Base-by-base conservation (phyloP, 768 basidiomycete species). In the Rubroboletus pulcherrimus region DNA sequence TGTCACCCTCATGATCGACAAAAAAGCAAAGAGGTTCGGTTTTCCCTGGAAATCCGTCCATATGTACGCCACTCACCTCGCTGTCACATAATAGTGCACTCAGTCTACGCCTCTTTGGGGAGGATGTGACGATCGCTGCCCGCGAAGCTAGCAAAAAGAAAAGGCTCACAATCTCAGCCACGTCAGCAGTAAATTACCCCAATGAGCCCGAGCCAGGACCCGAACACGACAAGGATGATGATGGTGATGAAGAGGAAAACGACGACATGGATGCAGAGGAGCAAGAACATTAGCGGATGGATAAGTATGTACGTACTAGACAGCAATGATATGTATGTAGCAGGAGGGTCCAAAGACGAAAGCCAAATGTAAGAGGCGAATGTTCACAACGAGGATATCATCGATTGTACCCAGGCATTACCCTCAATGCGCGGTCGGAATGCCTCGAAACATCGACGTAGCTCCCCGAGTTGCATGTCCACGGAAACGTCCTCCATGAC, bases 1-100 rank as follows among this genome's bases (percentile, higher is more conserved):
- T 0, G 68, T 96, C 50, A 84, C 88, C 0, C 77, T 98, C 55
- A 93, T 98, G 93, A 85, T 97, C 51, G 94, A 98, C 73, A 99
- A 98, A 72, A 90, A 90, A 66, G 91, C 93, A 26, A 98, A 98
- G 74, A 92, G 89, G 95, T 93, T 42, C 11, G 76, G 40, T 7
- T 68, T 33, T 34, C 10, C 17, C 15, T 12, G 15, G 19, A 5
- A 10, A 30, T 9, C 17, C 3, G 33, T n/a, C 21, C 9, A 35
- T 9, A 5, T 33, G 2, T 10, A 5, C 37, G 42, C 11, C 12
- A 19, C 40, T 49, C 34, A 56, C 37, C 49, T 39, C 46, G 38
- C 12, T 50, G 54, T 34, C 34, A 14, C 9, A 4, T 7, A 96
- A 29, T 57, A 98, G 95, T 65, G 93, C 93, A 2, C 75, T 98